These are phyloP conservation scores for Fistulifera solaris DNA, from an alignment of 108 stramenopile genomes.

Conservation along the genomic window DNA sequence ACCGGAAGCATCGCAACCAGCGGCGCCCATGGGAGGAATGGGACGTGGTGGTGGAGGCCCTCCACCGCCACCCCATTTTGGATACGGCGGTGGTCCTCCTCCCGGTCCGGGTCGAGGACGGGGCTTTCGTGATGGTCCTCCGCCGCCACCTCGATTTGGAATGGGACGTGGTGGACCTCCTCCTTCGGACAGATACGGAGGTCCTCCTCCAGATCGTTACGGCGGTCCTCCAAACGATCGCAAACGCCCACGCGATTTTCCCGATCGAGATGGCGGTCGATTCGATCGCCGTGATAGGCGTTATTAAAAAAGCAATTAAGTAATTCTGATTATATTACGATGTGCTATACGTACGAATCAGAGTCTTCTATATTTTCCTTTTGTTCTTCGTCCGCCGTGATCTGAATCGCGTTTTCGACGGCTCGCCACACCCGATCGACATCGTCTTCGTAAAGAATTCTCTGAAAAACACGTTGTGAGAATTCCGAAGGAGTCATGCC, in stretches of 20 bases:
- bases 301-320: slow-evolving; percentile 2
- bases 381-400: slow-evolving; percentile 39
- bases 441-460: slow-evolving; percentile 47
- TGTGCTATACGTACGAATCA: too few relatives aligned
- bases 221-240: slow-evolving; percentile 5
- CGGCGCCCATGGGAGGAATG: slow-evolving; percentile 6
- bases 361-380: slow-evolving; percentile 8
- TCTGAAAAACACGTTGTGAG: slow-evolving; percentile 42
- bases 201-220: slow-evolving; percentile 11
- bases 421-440: slow-evolving; percentile 60
- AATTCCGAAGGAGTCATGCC: slow-evolving; percentile 68
- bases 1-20: slow-evolving; percentile 16
- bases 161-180: slow-evolving; percentile 9
- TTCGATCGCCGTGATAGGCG: slow-evolving; percentile 2
- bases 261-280: neutral
- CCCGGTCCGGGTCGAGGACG: slow-evolving; percentile 17
- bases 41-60: slow-evolving; percentile 16
- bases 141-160: slow-evolving; percentile 26
- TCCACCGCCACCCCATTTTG: slow-evolving; percentile 12
- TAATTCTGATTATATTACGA: neutral
- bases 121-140: slow-evolving; percentile 34
- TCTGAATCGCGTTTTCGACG: slow-evolving; percentile 43
- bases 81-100: slow-evolving; percentile 22
- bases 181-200: slow-evolving; percentile 19
- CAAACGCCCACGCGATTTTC: slow-evolving; percentile 16